Base-by-base conservation (phyloP, 495 filamentous ascomycete species). In the Podospora anserina region DNA sequence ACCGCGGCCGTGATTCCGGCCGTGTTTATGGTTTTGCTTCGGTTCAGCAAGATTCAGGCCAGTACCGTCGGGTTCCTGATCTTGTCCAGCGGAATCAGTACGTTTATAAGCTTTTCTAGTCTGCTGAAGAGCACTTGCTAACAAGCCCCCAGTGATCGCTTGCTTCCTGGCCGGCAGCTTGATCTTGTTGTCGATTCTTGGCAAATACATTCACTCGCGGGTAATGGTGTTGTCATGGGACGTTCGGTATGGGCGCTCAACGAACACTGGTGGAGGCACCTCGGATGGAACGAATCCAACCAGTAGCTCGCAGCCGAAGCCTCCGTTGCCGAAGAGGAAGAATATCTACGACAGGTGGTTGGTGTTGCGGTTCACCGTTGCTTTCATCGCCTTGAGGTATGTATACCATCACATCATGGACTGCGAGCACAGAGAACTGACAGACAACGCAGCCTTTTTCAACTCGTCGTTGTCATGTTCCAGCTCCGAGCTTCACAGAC, bases 261-360 rank as follows among this genome's bases (percentile, higher is more conserved):
- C 55, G 1, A 69, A 71, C 2, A 61, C 63, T 30, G 73, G 69
- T 16, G 70, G 71, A 30, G 65, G 71, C 60, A 57, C 56, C 32
- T 62, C 32, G 27, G 57, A 5, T n/a, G 32, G 4, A 5, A 23
- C n/a, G 67, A 16, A 16, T 49, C 39, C 9, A 13, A 11, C 9
- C 39, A 68, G 26, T 60, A 68, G 30, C 18, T 32, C 16, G 27
- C 63, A 9, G 2, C 34, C 60, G 2, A 28, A 44, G 30, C 34
- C 30, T n/a, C 18, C 19, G 19, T 39, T 44, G 9, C 13, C 61
- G 4, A 49, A 20, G 16, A 61, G 20, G 19, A 68, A 70, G 53
- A 75, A 67, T 68, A 81, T 82, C n/a, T 85, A 85, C 62, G 82
- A 84, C 70, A 75, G 74, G 18, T 82, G 81, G 76, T 74, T 84